phyloP scores from a whole-genome alignment of 2,329 filamentous ascomycete species.

The Sporothrix euskadiensis region DNA sequence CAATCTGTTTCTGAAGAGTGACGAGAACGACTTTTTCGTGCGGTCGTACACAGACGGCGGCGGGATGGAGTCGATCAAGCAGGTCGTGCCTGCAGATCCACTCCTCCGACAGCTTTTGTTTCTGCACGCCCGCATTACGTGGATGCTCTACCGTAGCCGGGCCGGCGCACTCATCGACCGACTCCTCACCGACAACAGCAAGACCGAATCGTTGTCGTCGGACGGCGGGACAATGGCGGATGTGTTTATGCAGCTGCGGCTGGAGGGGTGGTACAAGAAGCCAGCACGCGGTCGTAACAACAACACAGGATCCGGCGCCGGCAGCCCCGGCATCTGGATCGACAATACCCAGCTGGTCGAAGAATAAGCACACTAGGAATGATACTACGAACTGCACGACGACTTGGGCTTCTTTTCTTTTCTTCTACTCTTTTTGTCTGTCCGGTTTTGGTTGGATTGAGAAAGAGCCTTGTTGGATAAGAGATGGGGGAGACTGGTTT shows the following conservation, averaged over 20 bases:
- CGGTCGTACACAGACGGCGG: neutral
- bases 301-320: neutral
- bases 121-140: slow-evolving; percentile 13
- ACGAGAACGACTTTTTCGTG: neutral
- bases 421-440: neutral
- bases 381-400: neutral
- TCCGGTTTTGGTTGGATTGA: neutral
- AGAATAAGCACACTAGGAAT: neutral
- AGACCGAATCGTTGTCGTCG: slow-evolving; percentile 17
- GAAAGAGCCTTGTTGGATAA: too few species aligned
- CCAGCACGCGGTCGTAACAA: neutral
- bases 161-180: slow-evolving; percentile 18
- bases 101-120: neutral
- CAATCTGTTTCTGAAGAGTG: neutral
- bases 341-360: neutral
- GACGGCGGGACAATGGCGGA: slow-evolving; percentile 24
- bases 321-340: neutral
- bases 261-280: slow-evolving; percentile 29
- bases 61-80: too few species aligned
- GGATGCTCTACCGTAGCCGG: slow-evolving; percentile 2
- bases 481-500: too few species aligned
- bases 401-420: too few species aligned
- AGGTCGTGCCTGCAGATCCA: neutral
- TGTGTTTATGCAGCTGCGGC: slow-evolving; percentile 28
- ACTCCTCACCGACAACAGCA: slow-evolving; percentile 19